Percentiles rank a stretch among this genome's conserved stretches.
Evolutionary conservation across 2,329 filamentous ascomycete species (phyloP).

Genomic region (Ceratocystis albifundus): DNA sequence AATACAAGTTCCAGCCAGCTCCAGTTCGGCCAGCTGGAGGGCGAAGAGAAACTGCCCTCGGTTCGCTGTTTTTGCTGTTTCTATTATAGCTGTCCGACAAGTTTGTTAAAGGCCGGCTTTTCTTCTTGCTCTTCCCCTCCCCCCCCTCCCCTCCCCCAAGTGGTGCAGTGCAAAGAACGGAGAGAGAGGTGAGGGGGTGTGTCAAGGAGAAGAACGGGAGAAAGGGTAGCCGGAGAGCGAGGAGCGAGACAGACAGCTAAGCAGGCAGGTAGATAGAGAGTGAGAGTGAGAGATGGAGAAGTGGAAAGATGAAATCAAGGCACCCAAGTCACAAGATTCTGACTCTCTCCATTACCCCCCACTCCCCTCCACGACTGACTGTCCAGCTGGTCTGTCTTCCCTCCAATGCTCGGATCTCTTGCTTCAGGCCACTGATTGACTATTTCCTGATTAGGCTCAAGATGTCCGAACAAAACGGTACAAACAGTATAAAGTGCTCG

Average conservation of each 20-base stretch:
- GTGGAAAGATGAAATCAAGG: too few species aligned
- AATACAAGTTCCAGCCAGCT: neutral
- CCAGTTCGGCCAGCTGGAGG: too few species aligned
- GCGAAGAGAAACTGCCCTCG: too few species aligned
- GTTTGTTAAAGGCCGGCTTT: neutral
- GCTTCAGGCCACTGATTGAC: neutral
- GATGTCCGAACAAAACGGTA: neutral
- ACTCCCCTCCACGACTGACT: neutral
- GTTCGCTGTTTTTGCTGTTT: too few species aligned
- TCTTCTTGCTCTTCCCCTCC: too few species aligned
- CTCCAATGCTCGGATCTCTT: neutral
- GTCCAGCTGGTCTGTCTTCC: neutral
- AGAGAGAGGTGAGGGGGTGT: constrained; percentile 12
- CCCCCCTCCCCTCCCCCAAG: neutral
- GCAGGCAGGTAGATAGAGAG: too few species aligned
- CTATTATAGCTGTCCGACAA: neutral
- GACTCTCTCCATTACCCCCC: neutral
- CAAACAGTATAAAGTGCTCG: too few species aligned
- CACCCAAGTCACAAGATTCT: neutral
- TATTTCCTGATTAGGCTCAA: neutral
- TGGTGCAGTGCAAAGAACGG: neutral
- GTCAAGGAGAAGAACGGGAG: neutral
- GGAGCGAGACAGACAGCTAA: too few species aligned
- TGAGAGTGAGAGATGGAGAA: too few species aligned
- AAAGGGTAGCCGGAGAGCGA: neutral